Evolutionary conservation across 2,329 filamentous ascomycete genomes (phyloP).

Genomic region (Dichotomopilus funicola): DNA sequence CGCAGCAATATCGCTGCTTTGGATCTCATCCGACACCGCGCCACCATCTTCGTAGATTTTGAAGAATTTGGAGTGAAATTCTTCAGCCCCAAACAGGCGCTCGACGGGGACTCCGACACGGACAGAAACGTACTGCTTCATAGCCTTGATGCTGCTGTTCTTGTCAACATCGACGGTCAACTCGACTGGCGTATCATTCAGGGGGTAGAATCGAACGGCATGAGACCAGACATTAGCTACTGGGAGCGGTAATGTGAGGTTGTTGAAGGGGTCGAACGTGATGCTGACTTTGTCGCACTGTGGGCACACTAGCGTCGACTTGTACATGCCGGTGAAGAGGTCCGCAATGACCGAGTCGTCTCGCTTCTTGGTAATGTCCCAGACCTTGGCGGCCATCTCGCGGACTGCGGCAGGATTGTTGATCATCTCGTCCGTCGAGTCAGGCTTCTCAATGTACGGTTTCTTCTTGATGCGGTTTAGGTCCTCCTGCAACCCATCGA

Average conservation of each 20-base stretch:
- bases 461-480: constrained; percentile 91
- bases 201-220: constrained; percentile 68
- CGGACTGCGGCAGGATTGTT: constrained; percentile 72
- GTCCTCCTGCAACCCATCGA: constrained; percentile 93
- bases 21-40: constrained; percentile 67
- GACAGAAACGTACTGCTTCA: constrained; percentile 66
- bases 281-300: constrained; percentile 93
- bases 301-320: constrained; percentile 91
- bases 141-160: constrained; percentile 58
- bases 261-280: constrained; percentile 96
- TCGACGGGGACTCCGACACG: constrained; percentile 58
- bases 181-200: constrained; percentile 62
- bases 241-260: constrained; percentile 83
- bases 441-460: constrained; percentile 94
- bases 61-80: constrained; percentile 80
- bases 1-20: constrained; percentile 57
- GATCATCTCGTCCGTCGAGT: constrained; percentile 95
- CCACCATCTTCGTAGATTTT: constrained; percentile 69
- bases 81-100: constrained; percentile 71
- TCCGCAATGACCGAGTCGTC: constrained; percentile 96
- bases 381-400: constrained; percentile 79
- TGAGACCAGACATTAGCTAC: constrained; percentile 77
- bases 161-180: constrained; percentile 77
- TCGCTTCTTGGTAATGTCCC: constrained; percentile 83
- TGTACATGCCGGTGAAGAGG: constrained; percentile 96